Evolutionary conservation across 257 asterid genomes (phyloP).

Genomic region (Capsicum rhomboideum): DNA sequence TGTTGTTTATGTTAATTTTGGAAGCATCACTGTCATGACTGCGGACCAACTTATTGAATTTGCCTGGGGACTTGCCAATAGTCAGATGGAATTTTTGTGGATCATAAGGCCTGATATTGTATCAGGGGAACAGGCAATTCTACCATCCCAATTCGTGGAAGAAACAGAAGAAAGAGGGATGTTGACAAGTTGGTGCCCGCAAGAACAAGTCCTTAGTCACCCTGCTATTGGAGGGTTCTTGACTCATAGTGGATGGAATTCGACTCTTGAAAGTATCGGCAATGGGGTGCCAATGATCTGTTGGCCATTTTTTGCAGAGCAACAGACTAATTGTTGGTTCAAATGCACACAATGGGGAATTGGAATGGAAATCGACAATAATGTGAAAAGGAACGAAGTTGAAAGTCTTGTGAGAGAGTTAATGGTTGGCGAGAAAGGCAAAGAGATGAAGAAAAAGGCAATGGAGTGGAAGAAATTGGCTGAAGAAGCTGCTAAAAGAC

Average conservation of each 20-base stretch:
- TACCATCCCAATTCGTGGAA: slow-evolving; percentile 3
- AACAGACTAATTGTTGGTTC: slow-evolving; percentile 7
- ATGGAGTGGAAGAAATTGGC: slow-evolving; percentile 12
- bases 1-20: slow-evolving; percentile 38
- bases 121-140: slow-evolving; percentile 6
- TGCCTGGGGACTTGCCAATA: slow-evolving; percentile 12
- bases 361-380: slow-evolving; percentile 9
- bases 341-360: slow-evolving; percentile 6
- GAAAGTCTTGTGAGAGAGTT: slow-evolving; percentile 11
- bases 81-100: slow-evolving; percentile 11
- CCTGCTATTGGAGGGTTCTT: slow-evolving; percentile 8
- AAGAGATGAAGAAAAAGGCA: slow-evolving; percentile 5
- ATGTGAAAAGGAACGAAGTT: slow-evolving; percentile 8
- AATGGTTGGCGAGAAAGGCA: slow-evolving; percentile 2
- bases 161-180: slow-evolving; percentile 13
- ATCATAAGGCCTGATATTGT: slow-evolving; percentile 13
- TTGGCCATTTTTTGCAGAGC: slow-evolving; percentile 19
- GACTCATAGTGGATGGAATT: slow-evolving; percentile 17
- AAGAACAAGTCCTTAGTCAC: slow-evolving; percentile 10
- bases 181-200: slow-evolving; percentile 12
- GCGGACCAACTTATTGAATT: slow-evolving; percentile 3
- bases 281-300: slow-evolving; percentile 19
- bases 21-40: slow-evolving; percentile 17
- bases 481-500: background rate
- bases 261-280: slow-evolving; percentile 7